Evolutionary conservation across 1,284 basidiomycete genomes (phyloP), one percentile per base, ranked within the genome.

Genomic region (Ceratobasidium sp.): DNA sequence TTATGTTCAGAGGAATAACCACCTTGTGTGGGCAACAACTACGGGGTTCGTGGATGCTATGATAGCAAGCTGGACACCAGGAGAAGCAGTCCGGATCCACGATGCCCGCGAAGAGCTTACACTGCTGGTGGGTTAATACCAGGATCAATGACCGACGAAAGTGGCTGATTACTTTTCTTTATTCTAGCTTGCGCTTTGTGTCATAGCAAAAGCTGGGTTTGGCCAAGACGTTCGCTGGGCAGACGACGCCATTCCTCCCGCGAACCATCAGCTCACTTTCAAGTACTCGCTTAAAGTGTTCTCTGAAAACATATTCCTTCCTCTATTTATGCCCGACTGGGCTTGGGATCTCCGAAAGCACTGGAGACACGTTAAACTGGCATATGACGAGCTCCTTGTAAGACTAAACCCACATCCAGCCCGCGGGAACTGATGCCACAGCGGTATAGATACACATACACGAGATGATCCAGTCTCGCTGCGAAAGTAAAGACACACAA

Each of bases 231-330:
- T 76, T 17, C 47, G 33, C 11, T 76, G 76, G 76, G 56, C 57
- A 29, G 63, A 72, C 24, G 86, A 87, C 48, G 77, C 78, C 3
- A 73, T 77, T 4, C 77, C 84, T 31, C 85, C 87, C 0, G 76
- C 81, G 0, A 87, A 87, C 0, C 87, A 90, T 79, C 77, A 80
- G 47, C 83, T 91, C 81, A 84, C 87, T 2, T 91, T 90, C 83
- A 88, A 87, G 79, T 84, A 87, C 47, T 85, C 89, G 8, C 82
- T 90, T 47, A 84, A 86, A 64, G 82, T 81, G 19, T 86, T 89
- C 7, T 84, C 86, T 5, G 82, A 81, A 1, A 82, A 85, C 51
- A 80, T 89, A 7, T 80, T 85, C 60, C 36, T 85, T 33, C 86
- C 85, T 79, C 56, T 89, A 0, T 53, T 85, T 9, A 74, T 88